Conservation (phyloP, 163 green algal genomes). For the Volvox carteri region DNA sequence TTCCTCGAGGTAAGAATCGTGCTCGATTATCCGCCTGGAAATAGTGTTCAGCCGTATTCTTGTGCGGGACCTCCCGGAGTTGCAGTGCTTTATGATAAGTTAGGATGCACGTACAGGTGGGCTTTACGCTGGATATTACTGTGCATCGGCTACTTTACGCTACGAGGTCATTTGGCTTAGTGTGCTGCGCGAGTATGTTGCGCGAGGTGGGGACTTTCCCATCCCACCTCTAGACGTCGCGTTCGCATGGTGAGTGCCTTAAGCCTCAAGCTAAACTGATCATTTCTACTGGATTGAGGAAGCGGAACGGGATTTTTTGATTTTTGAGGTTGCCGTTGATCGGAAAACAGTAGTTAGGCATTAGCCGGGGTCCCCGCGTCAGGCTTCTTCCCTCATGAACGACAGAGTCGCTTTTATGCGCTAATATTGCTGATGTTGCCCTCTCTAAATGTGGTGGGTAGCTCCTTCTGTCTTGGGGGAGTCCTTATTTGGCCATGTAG, state of each 20-base stretch:
- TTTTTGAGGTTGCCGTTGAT: no score
- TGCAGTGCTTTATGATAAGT: background rate
- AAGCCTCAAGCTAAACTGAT: no score
- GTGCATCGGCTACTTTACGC: background rate
- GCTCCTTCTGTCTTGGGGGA: no score
- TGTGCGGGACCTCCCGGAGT: background rate
- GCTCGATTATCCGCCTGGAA: background rate
- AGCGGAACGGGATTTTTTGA: no score
- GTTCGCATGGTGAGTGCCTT: constrained; percentile 2
- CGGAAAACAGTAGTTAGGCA: no score
- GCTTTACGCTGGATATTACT: constrained; percentile 28
- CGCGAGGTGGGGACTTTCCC: background rate
- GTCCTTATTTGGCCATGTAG: no score
- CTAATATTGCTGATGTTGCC: no score
- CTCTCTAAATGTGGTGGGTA: no score
- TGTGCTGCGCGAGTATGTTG: background rate
- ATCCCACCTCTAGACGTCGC: constrained; percentile 16
- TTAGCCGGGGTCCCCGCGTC: no score
- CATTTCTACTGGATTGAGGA: no score
- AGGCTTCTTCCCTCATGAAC: no score
- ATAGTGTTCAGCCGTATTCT: background rate
- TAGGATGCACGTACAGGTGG: background rate
- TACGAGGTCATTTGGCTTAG: constrained; percentile 35
- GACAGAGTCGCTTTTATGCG: no score
- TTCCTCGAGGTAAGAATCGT: background rate